phyloP scores from a whole-genome alignment of 2,329 filamentous ascomycete species.

The Colletotrichum viniferum region DNA sequence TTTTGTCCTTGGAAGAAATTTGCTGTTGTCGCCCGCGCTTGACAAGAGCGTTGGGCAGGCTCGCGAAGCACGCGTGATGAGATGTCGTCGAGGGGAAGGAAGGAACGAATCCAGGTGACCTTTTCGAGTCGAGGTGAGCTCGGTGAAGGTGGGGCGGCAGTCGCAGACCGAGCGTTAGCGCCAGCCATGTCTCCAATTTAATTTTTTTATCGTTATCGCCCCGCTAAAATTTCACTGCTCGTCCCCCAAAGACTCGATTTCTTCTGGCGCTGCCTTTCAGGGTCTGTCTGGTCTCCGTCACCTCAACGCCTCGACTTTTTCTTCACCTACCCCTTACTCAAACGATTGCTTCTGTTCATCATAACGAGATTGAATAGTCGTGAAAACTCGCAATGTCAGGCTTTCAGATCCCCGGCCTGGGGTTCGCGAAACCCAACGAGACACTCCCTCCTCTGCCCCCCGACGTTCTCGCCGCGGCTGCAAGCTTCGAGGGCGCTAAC shows the following conservation, averaged over 20 bases:
- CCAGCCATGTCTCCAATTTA: neutral
- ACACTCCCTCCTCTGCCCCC: constrained; percentile 40
- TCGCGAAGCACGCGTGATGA: neutral
- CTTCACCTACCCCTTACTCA: neutral
- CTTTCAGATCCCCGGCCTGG: constrained; percentile 48
- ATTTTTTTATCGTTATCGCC: constrained; percentile 6
- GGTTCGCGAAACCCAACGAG: constrained; percentile 47
- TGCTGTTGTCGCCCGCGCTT: neutral
- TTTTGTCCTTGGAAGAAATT: neutral
- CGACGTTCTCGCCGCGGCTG: constrained; percentile 34
- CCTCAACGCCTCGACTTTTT: neutral
- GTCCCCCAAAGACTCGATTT: neutral
- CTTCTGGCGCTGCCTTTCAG: constrained; percentile 8
- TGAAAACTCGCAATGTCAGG: constrained; percentile 36
- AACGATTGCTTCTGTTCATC: accelerated
- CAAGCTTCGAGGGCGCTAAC: constrained; percentile 24
- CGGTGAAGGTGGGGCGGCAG: neutral
- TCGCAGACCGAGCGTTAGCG: neutral
- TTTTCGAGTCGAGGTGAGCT: neutral
- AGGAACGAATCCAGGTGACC: neutral
- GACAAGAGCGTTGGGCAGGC: accelerated
- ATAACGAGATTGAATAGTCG: accelerated
- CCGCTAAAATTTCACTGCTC: constrained; percentile 16
- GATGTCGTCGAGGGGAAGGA: neutral
- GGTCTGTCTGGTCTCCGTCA: neutral